These are phyloP conservation scores for Cokeromyces recurvatus DNA, from an alignment of 371 early-diverging fungal genomes.

Conservation along the genomic window DNA sequence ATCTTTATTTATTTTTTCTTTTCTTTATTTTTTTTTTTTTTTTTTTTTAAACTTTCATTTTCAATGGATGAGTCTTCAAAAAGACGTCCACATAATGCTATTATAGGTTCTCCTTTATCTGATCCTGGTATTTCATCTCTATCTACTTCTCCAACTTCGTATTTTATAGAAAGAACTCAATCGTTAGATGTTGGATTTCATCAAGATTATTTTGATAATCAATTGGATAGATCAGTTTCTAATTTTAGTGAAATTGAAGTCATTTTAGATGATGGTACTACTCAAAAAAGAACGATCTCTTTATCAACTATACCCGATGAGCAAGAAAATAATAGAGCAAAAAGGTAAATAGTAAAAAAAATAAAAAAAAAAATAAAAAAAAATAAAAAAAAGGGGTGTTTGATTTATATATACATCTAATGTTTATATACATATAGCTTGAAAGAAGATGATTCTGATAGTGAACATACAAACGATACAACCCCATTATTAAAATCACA, in stretches of 20 bases:
- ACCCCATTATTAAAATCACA: conserved; percentile 21
- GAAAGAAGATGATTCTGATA: too few relatives aligned
- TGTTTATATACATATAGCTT: not conserved
- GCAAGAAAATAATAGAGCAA: not conserved
- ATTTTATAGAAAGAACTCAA: conserved; percentile 14
- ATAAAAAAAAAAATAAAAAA: not conserved
- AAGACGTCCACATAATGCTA: conserved; percentile 14
- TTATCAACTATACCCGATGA: conserved; percentile 23
- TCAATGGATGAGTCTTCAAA: conserved; percentile 5
- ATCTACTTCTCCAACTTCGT: conserved; percentile 16
- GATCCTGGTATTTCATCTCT: conserved; percentile 14
- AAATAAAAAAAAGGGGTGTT: not conserved
- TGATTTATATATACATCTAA: not conserved
- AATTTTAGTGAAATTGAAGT: conserved; percentile 19
- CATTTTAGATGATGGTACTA: conserved; percentile 26
- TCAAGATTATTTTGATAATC: not conserved
- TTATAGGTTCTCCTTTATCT: conserved; percentile 13
- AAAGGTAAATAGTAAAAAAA: too few relatives aligned
- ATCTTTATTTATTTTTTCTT: too few relatives aligned
- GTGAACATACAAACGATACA: conserved; percentile 8
- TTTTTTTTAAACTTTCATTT: too few relatives aligned
- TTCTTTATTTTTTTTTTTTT: too few relatives aligned
- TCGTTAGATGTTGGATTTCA: conserved; percentile 7
- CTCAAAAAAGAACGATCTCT: conserved; percentile 21
- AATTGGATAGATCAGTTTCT: conserved; percentile 4